These are phyloP conservation scores for Rhizophora mangle DNA, from an alignment of 345 rosid genomes.

Conservation along the genomic window DNA sequence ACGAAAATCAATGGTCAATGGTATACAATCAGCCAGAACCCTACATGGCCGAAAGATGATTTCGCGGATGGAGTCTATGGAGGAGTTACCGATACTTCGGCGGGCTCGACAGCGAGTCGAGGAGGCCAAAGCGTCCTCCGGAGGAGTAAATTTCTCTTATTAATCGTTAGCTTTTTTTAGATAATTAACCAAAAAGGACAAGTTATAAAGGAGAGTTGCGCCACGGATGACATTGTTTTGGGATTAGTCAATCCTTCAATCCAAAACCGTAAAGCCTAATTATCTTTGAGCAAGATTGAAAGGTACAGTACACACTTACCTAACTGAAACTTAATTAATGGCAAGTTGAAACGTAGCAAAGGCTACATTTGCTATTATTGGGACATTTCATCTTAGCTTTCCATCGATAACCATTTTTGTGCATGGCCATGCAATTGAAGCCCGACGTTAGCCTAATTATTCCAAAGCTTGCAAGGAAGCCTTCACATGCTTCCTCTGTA, in stretches of 20 bases:
- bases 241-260: not conserved
- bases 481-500: slow-evolving; percentile 29
- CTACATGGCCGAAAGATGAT: no score
- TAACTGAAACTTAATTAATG: slow-evolving; percentile 19
- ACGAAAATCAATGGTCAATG: no score
- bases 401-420: slow-evolving; percentile 34
- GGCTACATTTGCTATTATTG: slow-evolving; percentile 2
- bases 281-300: not conserved
- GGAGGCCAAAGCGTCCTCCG: no score
- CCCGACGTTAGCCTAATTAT: slow-evolving; percentile 55
- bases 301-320: not conserved
- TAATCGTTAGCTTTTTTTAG: no score
- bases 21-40: no score
- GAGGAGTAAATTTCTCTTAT: no score
- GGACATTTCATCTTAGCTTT: slow-evolving; percentile 36
- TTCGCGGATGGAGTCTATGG: no score
- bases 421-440: slow-evolving; percentile 45
- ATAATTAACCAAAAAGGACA: no score
- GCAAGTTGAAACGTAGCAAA: slow-evolving; percentile 25
- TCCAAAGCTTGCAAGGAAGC: slow-evolving; percentile 24
- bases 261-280: not conserved
- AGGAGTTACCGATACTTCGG: no score
- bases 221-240: no score
- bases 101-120: no score
- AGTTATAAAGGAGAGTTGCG: no score